phyloP scores from a whole-genome alignment of 2,329 filamentous ascomycete genomes.

The Pseudonectria buxi region DNA sequence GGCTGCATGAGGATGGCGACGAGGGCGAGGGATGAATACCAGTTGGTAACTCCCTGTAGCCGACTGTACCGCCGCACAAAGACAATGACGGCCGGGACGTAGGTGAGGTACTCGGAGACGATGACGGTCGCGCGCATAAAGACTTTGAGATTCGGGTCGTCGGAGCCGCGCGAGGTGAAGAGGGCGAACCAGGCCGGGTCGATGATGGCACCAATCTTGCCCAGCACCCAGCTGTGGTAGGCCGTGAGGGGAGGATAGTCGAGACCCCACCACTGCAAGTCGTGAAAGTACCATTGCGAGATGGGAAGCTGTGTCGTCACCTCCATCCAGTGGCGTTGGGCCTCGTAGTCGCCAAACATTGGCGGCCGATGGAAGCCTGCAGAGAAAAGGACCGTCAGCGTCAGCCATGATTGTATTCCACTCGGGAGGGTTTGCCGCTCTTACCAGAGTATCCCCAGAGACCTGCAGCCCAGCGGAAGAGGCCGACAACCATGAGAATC shows the following conservation, averaged over 20 bases:
- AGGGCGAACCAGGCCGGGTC: constrained; percentile 84
- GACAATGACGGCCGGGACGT: constrained; percentile 76
- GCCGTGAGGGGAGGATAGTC: constrained; percentile 97
- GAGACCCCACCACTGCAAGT: constrained; percentile 93
- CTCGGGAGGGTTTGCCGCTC: constrained; percentile 10
- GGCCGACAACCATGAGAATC: constrained; percentile 79
- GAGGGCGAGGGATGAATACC: constrained; percentile 78
- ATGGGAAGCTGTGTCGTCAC: constrained; percentile 82
- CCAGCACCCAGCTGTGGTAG: constrained; percentile 95
- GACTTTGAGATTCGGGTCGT: constrained; percentile 75
- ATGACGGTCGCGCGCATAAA: constrained; percentile 95
- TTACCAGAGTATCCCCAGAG: constrained; percentile 92
- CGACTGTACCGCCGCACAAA: constrained; percentile 78
- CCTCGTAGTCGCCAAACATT: constrained; percentile 96
- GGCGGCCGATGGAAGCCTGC: constrained; percentile 73
- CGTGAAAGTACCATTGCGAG: constrained; percentile 97
- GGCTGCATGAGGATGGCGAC: constrained; percentile 91
- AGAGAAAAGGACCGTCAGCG: constrained; percentile 1
- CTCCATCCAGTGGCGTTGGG: constrained; percentile 98
- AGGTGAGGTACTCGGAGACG: constrained; percentile 83
- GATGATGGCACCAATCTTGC: constrained; percentile 74
- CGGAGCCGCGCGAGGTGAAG: constrained; percentile 70
- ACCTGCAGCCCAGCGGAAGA: constrained; percentile 89
- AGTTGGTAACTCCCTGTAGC: constrained; percentile 68
- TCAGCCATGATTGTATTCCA: no score